Percentiles rank a stretch among this genome's conserved stretches.
These are phyloP conservation scores for Rhazya stricta DNA, from an alignment of 257 asterid species.

Conservation along the genomic window DNA sequence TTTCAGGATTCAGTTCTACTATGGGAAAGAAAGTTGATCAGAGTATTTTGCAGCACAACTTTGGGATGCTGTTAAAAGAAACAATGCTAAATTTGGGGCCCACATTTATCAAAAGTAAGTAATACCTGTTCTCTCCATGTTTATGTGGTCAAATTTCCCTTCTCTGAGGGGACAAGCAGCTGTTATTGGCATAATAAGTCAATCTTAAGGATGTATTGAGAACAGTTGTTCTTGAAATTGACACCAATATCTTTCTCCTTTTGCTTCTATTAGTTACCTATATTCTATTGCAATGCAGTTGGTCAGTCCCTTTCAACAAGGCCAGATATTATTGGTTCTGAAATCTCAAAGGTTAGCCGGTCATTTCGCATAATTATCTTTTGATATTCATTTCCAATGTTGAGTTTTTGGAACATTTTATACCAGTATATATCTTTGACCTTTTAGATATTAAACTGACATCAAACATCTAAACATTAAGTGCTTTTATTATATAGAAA, in stretches of 20 bases:
- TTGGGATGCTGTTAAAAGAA: slow-evolving; percentile 76
- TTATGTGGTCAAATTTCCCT: slow-evolving; percentile 8
- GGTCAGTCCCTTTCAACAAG: slow-evolving; percentile 98
- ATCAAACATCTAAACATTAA: not conserved
- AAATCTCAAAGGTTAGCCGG: slow-evolving; percentile 65
- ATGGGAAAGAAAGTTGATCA: slow-evolving; percentile 36
- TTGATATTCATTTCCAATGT: not conserved
- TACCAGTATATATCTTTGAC: not conserved
- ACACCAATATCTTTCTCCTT: slow-evolving; percentile 12
- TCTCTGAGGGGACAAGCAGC: slow-evolving; percentile 1
- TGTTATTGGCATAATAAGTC: not conserved
- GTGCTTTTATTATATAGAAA: not conserved
- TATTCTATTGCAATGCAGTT: slow-evolving; percentile 46
- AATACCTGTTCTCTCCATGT: not conserved
- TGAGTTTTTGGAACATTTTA: not conserved
- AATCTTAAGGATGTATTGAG: not conserved
- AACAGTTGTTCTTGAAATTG: not conserved
- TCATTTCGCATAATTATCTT: slow-evolving; percentile 7
- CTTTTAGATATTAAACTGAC: not conserved
- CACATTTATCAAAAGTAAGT: slow-evolving; percentile 85
- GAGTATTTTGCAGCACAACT: slow-evolving; percentile 45
- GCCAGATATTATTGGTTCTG: slow-evolving; percentile 86
- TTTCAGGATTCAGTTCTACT: slow-evolving; percentile 48
- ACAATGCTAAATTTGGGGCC: slow-evolving; percentile 91
- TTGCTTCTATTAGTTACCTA: not conserved